phyloP scores from a whole-genome alignment of 345 rosid genomes.

The Balakata baccata region DNA sequence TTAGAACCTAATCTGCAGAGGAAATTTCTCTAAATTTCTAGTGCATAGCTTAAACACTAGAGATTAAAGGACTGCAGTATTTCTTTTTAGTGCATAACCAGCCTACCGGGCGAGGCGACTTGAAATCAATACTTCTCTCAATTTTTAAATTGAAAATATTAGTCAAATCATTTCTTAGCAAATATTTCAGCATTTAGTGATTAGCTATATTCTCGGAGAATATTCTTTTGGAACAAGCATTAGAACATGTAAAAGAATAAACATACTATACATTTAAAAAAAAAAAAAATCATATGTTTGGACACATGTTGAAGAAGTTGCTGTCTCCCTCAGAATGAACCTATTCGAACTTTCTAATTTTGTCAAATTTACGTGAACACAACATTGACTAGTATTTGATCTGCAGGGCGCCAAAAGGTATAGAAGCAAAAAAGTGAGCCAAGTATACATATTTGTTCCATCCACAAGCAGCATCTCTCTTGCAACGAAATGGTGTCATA shows the following conservation, averaged over 20 bases:
- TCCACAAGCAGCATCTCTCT: background rate
- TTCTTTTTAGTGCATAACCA: no score
- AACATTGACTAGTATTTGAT: background rate
- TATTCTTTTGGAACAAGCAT: background rate
- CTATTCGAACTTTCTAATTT: conserved; percentile 13
- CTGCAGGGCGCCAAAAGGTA: conserved; percentile 2
- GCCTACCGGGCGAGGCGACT: no score
- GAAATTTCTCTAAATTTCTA: no score
- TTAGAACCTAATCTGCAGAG: no score
- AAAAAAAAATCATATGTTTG: background rate
- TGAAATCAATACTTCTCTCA: no score
- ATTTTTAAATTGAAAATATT: no score
- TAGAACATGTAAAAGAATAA: background rate
- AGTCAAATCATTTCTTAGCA: no score
- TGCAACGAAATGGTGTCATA: conserved; percentile 28
- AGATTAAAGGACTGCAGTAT: no score
- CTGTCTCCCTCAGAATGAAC: background rate
- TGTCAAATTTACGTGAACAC: background rate
- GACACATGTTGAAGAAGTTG: background rate
- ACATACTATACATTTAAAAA: background rate
- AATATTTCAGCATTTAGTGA: no score
- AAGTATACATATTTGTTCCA: background rate
- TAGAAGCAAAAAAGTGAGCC: background rate
- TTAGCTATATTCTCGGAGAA: no score
- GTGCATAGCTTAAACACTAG: no score